These are phyloP conservation scores for Candida ortonii DNA, from an alignment of 805 yeast genomes.

Conservation along the genomic window DNA sequence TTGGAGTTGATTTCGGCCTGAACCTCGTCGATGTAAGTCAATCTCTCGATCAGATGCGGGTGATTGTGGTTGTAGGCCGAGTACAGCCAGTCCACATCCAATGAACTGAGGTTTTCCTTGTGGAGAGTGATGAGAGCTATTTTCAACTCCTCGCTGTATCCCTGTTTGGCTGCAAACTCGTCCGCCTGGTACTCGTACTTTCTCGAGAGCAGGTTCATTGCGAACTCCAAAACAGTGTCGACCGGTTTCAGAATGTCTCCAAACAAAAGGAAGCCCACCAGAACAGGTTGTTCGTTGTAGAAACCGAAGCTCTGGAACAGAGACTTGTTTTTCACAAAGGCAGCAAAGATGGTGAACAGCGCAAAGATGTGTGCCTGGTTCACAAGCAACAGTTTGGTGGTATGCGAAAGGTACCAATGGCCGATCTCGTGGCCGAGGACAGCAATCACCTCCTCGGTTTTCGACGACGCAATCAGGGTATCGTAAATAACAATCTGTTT, in stretches of 20 bases:
- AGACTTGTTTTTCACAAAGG: slow-evolving; percentile 75
- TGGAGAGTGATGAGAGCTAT: slow-evolving; percentile 71
- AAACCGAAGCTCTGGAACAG: slow-evolving; percentile 82
- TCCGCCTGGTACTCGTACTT: slow-evolving; percentile 94
- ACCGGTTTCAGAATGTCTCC: slow-evolving; percentile 76
- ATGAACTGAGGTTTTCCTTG: slow-evolving; percentile 77
- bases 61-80: slow-evolving; percentile 88
- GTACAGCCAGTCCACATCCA: slow-evolving; percentile 87
- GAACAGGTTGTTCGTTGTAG: slow-evolving; percentile 57
- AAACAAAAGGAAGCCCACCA: slow-evolving; percentile 80
- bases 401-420: slow-evolving; percentile 92
- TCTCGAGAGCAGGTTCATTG: slow-evolving; percentile 71
- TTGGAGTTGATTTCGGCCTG: slow-evolving; percentile 16
- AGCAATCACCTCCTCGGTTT: slow-evolving; percentile 81
- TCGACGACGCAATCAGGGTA: slow-evolving; percentile 78
- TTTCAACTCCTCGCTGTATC: slow-evolving; percentile 66
- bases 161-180: slow-evolving; percentile 71
- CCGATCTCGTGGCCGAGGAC: slow-evolving; percentile 98
- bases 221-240: slow-evolving; percentile 64
- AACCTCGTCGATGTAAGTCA: slow-evolving; percentile 60
- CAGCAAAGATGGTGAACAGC: slow-evolving; percentile 71
- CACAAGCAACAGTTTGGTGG: slow-evolving; percentile 67
- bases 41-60: slow-evolving; percentile 88
- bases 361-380: slow-evolving; percentile 62
- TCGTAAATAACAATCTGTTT: slow-evolving; percentile 94